Evolutionary conservation across 169 alveolate genomes (phyloP).

Genomic region (Plasmodium gonderi): DNA sequence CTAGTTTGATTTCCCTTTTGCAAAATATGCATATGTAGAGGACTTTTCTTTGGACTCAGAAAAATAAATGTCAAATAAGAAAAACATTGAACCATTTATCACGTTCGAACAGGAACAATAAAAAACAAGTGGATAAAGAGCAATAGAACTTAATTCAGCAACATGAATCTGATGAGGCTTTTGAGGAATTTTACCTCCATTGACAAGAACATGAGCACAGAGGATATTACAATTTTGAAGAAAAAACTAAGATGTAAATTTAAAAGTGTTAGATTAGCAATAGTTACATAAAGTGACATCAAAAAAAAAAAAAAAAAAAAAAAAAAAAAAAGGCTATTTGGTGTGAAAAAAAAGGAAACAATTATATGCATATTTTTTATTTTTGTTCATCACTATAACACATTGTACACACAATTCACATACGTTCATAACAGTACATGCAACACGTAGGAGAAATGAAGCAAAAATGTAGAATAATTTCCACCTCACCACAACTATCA

Average conservation of each 20-base stretch:
- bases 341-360: background rate
- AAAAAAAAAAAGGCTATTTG: background rate
- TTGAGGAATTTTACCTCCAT: slow-evolving; percentile 18
- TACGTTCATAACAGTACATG: no score
- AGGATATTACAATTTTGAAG: slow-evolving; percentile 29
- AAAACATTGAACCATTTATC: background rate
- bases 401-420: no score
- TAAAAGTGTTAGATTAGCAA: slow-evolving; percentile 65
- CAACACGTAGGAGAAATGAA: no score
- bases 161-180: slow-evolving; percentile 16
- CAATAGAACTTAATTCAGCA: background rate
- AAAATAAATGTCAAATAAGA: background rate
- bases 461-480: no score
- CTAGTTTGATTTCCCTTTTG: background rate
- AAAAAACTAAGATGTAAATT: slow-evolving; percentile 53
- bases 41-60: background rate
- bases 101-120: background rate
- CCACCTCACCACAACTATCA: no score
- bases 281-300: background rate
- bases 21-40: background rate
- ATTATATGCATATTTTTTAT: background rate
- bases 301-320: background rate
- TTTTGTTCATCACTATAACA: no score
- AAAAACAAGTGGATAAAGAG: background rate
- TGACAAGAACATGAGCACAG: slow-evolving; percentile 4